A percentile compares a stretch with the other conserved stretches of the same genome.
Evolutionary conservation across 2,329 filamentous ascomycete species (phyloP).

Genomic region (Coniochaeta ligniaria): DNA sequence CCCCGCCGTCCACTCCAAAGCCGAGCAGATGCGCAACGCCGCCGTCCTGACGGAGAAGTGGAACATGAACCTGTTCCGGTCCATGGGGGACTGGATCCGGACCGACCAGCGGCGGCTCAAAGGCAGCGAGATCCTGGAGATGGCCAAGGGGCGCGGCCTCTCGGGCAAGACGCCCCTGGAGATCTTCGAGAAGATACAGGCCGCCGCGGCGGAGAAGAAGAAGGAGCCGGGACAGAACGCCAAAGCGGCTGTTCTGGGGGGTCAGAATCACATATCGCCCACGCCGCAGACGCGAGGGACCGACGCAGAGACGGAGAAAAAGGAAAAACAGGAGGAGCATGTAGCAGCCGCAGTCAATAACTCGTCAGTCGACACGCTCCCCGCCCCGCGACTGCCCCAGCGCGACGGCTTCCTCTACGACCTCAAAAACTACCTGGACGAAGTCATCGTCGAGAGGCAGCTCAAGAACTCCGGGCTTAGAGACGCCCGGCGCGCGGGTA

Average conservation of each 20-base stretch:
- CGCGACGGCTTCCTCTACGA: conserved; percentile 36
- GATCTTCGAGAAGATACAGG: neutral
- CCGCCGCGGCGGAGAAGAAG: neutral
- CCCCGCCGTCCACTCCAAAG: conserved; percentile 35
- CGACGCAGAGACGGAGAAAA: conserved; percentile 10
- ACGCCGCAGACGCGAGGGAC: conserved; percentile 4
- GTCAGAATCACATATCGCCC: neutral
- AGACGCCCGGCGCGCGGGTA: conserved; percentile 37
- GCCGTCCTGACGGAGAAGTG: conserved; percentile 41
- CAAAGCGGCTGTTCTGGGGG: neutral
- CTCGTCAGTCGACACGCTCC: conserved; percentile 5
- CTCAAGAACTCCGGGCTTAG: conserved; percentile 32
- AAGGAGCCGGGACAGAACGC: neutral
- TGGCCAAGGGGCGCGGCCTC: no score
- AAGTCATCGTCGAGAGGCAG: conserved; percentile 40
- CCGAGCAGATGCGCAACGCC: conserved; percentile 48
- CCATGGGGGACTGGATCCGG: conserved; percentile 34
- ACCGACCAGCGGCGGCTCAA: conserved; percentile 9
- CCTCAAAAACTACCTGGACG: conserved; percentile 29
- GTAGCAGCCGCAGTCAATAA: neutral
- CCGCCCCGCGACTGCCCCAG: conserved; percentile 21
- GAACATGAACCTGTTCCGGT: conserved; percentile 36
- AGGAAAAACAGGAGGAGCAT: neutral
- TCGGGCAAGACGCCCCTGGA: neutral
- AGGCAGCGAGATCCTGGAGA: no score